Conservation (phyloP, 345 rosid genomes). For the Durio zibethinus region DNA sequence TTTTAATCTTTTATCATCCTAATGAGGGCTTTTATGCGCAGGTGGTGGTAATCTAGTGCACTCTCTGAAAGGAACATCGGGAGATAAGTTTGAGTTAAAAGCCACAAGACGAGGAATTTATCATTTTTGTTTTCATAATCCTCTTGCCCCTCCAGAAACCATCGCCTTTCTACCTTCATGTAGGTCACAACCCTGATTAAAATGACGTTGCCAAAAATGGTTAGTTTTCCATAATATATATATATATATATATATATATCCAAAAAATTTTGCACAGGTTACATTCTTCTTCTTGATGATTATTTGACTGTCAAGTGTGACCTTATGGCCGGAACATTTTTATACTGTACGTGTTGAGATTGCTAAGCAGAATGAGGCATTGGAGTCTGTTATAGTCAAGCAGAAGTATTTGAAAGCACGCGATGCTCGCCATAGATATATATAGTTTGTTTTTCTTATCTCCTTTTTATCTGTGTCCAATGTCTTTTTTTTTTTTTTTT, state of each 20-base stretch:
- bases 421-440: constrained; percentile 78
- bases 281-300: background rate
- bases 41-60: too few relatives aligned
- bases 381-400: constrained; percentile 79
- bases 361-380: constrained; percentile 81
- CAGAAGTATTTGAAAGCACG: constrained; percentile 93
- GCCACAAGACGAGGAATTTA: too few relatives aligned
- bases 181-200: constrained; percentile 84
- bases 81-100: too few relatives aligned
- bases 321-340: constrained; percentile 56
- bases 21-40: too few relatives aligned
- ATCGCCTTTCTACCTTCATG: constrained; percentile 82
- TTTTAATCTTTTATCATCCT: too few relatives aligned
- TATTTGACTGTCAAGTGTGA: background rate
- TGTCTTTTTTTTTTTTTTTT: too few relatives aligned
- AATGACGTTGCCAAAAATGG: constrained; percentile 90
- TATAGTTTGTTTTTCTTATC: constrained; percentile 41
- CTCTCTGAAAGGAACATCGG: too few relatives aligned
- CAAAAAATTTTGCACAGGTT: background rate
- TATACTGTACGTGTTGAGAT: constrained; percentile 83
- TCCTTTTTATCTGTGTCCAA: background rate
- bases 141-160: constrained; percentile 81
- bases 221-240: constrained; percentile 15
- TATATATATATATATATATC: too few relatives aligned
- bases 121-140: constrained; percentile 94